Conservation (phyloP, 345 rosid species). For the Leavenworthia alabamica region DNA sequence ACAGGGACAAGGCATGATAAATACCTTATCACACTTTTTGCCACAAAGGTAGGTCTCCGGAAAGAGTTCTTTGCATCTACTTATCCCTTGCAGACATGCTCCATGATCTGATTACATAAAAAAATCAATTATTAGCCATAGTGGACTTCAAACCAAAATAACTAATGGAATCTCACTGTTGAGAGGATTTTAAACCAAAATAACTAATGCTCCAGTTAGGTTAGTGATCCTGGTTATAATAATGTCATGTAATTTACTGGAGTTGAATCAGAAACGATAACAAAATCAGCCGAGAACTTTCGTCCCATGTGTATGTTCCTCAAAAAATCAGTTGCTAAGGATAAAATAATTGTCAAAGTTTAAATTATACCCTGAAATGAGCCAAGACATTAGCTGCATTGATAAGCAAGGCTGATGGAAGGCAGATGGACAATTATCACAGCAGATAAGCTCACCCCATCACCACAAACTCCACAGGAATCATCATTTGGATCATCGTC, state of each 20-base stretch:
- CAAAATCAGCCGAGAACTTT: too few relatives aligned
- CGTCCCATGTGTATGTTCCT: background rate
- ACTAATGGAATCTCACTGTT: background rate
- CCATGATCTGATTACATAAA: constrained; percentile 58
- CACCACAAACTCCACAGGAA: constrained; percentile 92
- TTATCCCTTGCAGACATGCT: constrained; percentile 45
- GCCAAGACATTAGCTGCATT: constrained; percentile 50
- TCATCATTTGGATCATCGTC: constrained; percentile 87
- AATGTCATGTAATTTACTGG: too few relatives aligned
- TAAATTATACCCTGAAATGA: constrained; percentile 8
- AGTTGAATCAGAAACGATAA: too few relatives aligned
- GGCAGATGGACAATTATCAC: constrained; percentile 91
- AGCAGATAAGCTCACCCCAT: constrained; percentile 92
- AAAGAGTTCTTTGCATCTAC: constrained; percentile 31
- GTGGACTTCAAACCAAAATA: constrained; percentile 4
- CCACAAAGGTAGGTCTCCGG: constrained; percentile 65
- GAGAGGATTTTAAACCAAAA: too few relatives aligned
- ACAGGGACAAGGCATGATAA: background rate
- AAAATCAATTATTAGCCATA: constrained; percentile 15
- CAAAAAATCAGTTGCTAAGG: background rate
- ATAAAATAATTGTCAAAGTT: background rate
- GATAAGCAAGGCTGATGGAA: constrained; percentile 81
- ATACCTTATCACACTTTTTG: constrained; percentile 68
- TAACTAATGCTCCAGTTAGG: background rate
- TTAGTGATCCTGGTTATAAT: too few relatives aligned